Conservation (phyloP, 129 eudicot genomes). For the Ambrosia artemisiifolia region DNA sequence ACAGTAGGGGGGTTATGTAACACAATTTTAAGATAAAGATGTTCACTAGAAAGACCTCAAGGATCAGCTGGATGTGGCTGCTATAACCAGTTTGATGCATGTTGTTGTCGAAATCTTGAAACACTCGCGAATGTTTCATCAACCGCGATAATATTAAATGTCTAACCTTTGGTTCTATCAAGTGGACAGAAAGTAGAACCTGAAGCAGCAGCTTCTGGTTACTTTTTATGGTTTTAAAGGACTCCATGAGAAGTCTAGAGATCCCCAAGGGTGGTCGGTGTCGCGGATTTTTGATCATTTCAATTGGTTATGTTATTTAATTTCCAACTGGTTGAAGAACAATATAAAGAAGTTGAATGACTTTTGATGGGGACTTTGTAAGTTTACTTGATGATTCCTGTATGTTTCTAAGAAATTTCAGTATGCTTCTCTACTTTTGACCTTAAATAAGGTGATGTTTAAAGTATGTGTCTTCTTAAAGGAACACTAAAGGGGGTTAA, state of each 20-base stretch:
- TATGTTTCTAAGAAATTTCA: no score
- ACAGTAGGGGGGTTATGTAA: neutral
- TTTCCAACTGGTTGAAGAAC: no score
- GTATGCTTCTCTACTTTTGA: no score
- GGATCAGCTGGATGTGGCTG: neutral
- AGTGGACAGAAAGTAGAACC: neutral
- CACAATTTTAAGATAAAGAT: neutral
- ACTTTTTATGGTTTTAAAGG: slow-evolving; percentile 13
- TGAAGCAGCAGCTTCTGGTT: slow-evolving; percentile 3
- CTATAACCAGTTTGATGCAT: neutral
- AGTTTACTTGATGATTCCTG: no score
- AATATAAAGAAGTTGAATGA: no score
- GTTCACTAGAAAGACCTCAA: neutral
- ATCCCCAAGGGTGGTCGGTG: neutral
- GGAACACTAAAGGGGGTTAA: no score
- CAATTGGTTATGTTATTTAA: no score
- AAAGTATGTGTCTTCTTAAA: no score
- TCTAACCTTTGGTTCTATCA: neutral
- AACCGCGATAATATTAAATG: neutral
- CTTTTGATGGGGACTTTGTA: no score
- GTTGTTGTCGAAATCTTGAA: neutral
- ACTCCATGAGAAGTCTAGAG: neutral
- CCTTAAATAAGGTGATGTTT: no score
- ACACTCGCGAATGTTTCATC: neutral
- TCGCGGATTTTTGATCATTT: neutral